Evolutionary conservation across 1,139 yeast genomes (phyloP).

Genomic region (Yamadazyma buinensis): DNA sequence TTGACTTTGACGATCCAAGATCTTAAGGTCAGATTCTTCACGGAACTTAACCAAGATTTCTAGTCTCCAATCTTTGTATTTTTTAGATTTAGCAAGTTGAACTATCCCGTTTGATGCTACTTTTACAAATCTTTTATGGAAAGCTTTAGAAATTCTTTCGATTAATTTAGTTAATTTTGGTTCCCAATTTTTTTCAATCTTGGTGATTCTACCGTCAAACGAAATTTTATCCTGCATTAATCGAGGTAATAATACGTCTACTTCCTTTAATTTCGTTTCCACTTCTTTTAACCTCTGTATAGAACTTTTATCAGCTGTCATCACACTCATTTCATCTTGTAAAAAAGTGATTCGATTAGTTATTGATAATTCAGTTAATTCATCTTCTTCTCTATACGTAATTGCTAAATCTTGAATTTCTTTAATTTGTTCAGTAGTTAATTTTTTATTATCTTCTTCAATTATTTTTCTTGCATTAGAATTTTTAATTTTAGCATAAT

Average conservation of each 20-base stretch:
- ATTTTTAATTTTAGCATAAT: conserved; percentile 40
- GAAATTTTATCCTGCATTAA: conserved; percentile 22
- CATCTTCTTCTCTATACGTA: conserved; percentile 36
- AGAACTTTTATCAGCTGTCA: conserved; percentile 36
- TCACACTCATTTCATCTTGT: conserved; percentile 38
- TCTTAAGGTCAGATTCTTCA: conserved; percentile 63
- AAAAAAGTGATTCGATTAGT: conserved; percentile 29
- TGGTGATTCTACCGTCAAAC: conserved; percentile 32
- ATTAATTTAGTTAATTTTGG: conserved; percentile 52
- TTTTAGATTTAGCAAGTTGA: conserved; percentile 48
- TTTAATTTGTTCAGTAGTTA: conserved; percentile 41
- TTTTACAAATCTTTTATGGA: conserved; percentile 59
- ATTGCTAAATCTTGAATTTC: conserved; percentile 42
- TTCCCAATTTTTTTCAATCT: conserved; percentile 51
- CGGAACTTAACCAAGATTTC: conserved; percentile 85
- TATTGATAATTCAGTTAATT: conserved; percentile 37
- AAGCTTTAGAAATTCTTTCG: conserved; percentile 53
- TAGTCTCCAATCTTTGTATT: conserved; percentile 75
- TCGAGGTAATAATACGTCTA: conserved; percentile 33
- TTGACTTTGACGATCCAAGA: conserved; percentile 80
- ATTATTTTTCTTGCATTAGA: conserved; percentile 43
- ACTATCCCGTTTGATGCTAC: conserved; percentile 90
- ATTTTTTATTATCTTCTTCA: conserved; percentile 33
- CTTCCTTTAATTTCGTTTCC: conserved; percentile 25
- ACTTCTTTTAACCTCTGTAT: conserved; percentile 30